phyloP scores from a whole-genome alignment of 2,329 filamentous ascomycete species.

The Aspergillus ochraceoroseus region DNA sequence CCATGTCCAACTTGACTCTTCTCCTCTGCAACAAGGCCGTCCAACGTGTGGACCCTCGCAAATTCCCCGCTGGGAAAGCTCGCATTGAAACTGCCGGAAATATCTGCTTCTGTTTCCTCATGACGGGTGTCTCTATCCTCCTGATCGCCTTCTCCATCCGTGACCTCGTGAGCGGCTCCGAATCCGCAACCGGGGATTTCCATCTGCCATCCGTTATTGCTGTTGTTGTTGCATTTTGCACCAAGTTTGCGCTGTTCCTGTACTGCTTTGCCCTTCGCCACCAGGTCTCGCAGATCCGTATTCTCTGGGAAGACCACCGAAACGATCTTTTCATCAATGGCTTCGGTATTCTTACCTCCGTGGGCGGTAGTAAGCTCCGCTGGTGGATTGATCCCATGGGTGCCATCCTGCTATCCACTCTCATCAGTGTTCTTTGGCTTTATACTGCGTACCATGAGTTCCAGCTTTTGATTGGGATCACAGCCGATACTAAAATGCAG shows the following conservation, averaged over 20 bases:
- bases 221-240: conserved; percentile 74
- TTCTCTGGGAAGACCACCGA: conserved; percentile 93
- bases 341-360: conserved; percentile 81
- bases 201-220: conserved; percentile 79
- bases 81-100: conserved; percentile 94
- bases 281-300: conserved; percentile 84
- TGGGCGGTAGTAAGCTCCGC: conserved; percentile 79
- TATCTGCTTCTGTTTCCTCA: conserved; percentile 92
- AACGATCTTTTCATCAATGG: conserved; percentile 98
- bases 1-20: conserved; percentile 78
- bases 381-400: conserved; percentile 97
- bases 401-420: conserved; percentile 72
- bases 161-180: conserved; percentile 55
- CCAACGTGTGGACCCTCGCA: conserved; percentile 74
- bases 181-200: conserved; percentile 58
- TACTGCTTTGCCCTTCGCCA: conserved; percentile 91
- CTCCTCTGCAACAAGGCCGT: conserved; percentile 85
- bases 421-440: conserved; percentile 78
- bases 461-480: conserved; percentile 81
- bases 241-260: conserved; percentile 76
- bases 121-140: conserved; percentile 87
- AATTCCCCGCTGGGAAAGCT: conserved; percentile 88
- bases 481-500: conserved; percentile 76
- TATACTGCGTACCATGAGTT: conserved; percentile 85
- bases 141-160: conserved; percentile 81